Percentiles rank a stretch among this genome's conserved stretches.
Evolutionary conservation across 768 basidiomycete species (phyloP).

Genomic region (Cyclocybe cylindracea): DNA sequence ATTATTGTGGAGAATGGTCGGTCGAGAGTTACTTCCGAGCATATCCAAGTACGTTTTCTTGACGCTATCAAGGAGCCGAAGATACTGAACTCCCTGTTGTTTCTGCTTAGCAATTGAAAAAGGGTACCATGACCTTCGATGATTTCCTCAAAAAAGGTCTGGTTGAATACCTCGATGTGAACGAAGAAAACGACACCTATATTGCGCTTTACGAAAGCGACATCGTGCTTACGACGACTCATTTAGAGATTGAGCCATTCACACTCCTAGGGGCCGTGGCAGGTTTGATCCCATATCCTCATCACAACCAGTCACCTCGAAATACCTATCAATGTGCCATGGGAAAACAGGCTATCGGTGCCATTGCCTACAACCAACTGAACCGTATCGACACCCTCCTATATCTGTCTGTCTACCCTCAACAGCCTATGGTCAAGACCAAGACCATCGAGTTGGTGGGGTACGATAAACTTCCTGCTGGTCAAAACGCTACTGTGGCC

Average conservation of each 20-base stretch:
- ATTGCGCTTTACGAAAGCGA: constrained; percentile 93
- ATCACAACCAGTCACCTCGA: constrained; percentile 98
- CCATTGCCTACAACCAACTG: constrained; percentile 97
- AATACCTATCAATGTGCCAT: constrained; percentile 99
- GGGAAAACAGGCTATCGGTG: constrained; percentile 99
- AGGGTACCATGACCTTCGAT: constrained; percentile 80
- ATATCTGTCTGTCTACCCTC: constrained; percentile 97
- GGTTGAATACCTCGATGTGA: constrained; percentile 97
- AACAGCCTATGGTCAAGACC: constrained; percentile 99
- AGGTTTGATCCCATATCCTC: constrained; percentile 97
- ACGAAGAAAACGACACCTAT: constrained; percentile 97
- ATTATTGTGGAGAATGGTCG: constrained; percentile 90
- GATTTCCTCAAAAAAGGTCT: constrained; percentile 91
- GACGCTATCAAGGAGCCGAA: not conserved
- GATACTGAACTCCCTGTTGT: not conserved
- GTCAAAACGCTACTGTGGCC: constrained; percentile 97
- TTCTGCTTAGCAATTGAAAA: constrained; percentile 68
- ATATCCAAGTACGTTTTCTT: constrained; percentile 64
- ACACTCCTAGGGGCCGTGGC: constrained; percentile 97
- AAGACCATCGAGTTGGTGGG: constrained; percentile 97
- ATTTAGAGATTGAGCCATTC: constrained; percentile 98
- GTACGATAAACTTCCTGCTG: constrained; percentile 95
- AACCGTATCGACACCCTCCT: constrained; percentile 96
- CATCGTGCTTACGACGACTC: constrained; percentile 82
- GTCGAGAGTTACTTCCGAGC: constrained; percentile 76